These are phyloP conservation scores for Sphaerulina populicola DNA, from an alignment of 2,329 filamentous ascomycete species.

Conservation along the genomic window DNA sequence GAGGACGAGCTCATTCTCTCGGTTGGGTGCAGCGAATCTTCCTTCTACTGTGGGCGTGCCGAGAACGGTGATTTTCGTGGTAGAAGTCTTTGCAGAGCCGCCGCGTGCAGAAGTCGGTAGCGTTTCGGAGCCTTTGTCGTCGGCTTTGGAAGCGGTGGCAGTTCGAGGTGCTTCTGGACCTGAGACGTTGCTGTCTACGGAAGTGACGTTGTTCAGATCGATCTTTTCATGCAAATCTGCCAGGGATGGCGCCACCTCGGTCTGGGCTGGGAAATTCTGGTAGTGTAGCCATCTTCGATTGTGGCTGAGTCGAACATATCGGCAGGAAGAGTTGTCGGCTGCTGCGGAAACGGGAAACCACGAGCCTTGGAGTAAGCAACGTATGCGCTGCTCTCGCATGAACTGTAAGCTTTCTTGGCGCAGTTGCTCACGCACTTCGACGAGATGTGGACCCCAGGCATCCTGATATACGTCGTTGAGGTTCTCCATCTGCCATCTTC, in stretches of 20 bases:
- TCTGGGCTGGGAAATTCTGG: constrained; percentile 65
- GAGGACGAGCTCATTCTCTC: constrained; percentile 56
- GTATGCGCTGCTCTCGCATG: constrained; percentile 90
- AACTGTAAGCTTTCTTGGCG: constrained; percentile 89
- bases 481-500: constrained; percentile 87
- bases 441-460: constrained; percentile 83
- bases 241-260: constrained; percentile 50
- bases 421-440: constrained; percentile 81
- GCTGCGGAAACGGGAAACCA: constrained; percentile 63
- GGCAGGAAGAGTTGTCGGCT: constrained; percentile 45
- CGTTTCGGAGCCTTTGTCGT: constrained; percentile 34
- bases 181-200: constrained; percentile 87
- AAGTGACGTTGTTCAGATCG: constrained; percentile 79
- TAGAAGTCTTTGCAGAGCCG: constrained; percentile 32
- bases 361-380: constrained; percentile 76
- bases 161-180: constrained; percentile 46
- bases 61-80: constrained; percentile 87
- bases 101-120: constrained; percentile 17
- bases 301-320: constrained; percentile 81
- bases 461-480: constrained; percentile 87
- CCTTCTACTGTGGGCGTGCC: constrained; percentile 38
- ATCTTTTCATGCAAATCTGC: constrained; percentile 71
- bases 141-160: constrained; percentile 33
- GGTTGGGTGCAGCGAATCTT: neutral
- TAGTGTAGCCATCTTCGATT: constrained; percentile 88